Evolutionary conservation across 306 rosid genomes (phyloP).

Genomic region (Adenanthera pavonina): DNA sequence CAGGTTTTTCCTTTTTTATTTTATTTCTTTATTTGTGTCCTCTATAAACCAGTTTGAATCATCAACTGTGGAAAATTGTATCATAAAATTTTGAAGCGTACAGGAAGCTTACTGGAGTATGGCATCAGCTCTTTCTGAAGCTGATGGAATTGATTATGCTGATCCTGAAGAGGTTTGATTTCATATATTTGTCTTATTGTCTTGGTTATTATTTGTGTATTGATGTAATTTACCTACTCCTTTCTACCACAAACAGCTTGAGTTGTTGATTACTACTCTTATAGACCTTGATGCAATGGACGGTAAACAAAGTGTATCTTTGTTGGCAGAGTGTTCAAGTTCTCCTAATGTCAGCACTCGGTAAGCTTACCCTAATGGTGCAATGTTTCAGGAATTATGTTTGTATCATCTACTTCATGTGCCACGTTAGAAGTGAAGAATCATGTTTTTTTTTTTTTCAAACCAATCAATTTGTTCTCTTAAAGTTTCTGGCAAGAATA

Average conservation of each 20-base stretch:
- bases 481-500: not conserved
- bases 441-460: not conserved
- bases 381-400: conserved; percentile 4
- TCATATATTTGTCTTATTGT: conserved; percentile 27
- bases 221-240: conserved; percentile 15
- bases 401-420: not conserved
- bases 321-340: conserved; percentile 87
- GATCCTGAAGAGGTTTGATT: conserved; percentile 93
- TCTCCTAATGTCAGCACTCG: conserved; percentile 92
- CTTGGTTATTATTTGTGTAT: conserved; percentile 25
- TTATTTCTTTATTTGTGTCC: not conserved
- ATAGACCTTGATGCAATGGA: conserved; percentile 98
- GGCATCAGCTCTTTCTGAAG: conserved; percentile 93
- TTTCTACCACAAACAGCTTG: conserved; percentile 70
- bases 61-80: conserved; percentile 31
- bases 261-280: conserved; percentile 83
- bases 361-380: conserved; percentile 46
- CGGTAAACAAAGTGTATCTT: conserved; percentile 82
- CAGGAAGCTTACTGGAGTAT: conserved; percentile 97
- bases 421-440: not conserved
- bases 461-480: not conserved
- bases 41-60: conserved; percentile 18
- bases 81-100: conserved; percentile 31
- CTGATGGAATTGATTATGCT: conserved; percentile 95
- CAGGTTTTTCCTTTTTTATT: conserved; percentile 57